Evolutionary conservation across 2,329 filamentous ascomycete genomes (phyloP).

Genomic region (Colletotrichum chlorophyti): DNA sequence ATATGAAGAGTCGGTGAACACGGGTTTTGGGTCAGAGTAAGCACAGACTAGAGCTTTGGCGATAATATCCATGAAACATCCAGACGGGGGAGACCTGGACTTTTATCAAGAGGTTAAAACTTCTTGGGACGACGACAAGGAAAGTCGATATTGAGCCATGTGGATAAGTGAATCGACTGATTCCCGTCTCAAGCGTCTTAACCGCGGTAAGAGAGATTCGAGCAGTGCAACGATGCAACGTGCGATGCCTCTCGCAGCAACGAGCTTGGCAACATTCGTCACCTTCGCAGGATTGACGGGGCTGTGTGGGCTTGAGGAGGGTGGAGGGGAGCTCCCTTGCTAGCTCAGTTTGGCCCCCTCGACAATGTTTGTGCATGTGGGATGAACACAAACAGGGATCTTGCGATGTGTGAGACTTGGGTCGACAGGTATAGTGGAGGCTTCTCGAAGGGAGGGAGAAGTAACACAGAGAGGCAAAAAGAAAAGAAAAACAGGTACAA

Average conservation of each 20-base stretch:
- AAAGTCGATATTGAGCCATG: neutral
- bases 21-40: neutral
- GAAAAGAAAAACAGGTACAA: neutral
- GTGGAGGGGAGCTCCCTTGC: too few relatives aligned
- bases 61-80: neutral
- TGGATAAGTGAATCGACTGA: neutral
- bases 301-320: neutral
- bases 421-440: constrained; percentile 5
- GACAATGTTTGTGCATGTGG: neutral
- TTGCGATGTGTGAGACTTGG: neutral
- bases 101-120: constrained; percentile 5
- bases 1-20: constrained; percentile 15
- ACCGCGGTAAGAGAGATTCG: neutral
- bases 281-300: neutral
- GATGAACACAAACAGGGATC: neutral
- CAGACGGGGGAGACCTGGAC: neutral
- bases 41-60: constrained; percentile 8
- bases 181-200: neutral
- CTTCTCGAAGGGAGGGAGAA: too few relatives aligned
- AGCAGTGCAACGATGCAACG: too few relatives aligned
- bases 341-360: too few relatives aligned
- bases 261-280: too few relatives aligned
- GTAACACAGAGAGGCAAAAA: too few relatives aligned
- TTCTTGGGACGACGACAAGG: neutral
- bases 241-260: too few relatives aligned